Percentiles rank a stretch among this genome's conserved stretches.
These are phyloP conservation scores for Sarocladiaceae sp. DNA, from an alignment of 2,329 filamentous ascomycete genomes.

Conservation along the genomic window DNA sequence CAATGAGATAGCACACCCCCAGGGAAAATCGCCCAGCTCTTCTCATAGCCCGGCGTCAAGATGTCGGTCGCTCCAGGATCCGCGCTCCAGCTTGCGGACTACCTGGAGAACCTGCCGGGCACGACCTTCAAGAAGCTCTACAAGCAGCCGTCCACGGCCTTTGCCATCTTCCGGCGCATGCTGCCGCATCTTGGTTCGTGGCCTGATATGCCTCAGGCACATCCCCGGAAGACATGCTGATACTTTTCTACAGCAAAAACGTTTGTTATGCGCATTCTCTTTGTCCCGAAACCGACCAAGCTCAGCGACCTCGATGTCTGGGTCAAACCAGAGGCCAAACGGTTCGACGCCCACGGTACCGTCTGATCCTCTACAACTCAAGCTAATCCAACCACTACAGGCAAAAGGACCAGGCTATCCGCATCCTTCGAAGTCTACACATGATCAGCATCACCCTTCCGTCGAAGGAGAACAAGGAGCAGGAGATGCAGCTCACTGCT, in stretches of 20 bases:
- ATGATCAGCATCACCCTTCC: conserved; percentile 64
- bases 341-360: conserved; percentile 16
- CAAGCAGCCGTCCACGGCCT: conserved; percentile 88
- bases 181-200: conserved; percentile 89
- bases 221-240: conserved; percentile 5
- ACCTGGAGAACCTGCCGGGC: conserved; percentile 84
- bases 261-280: conserved; percentile 92
- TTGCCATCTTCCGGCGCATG: conserved; percentile 97
- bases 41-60: conserved; percentile 18
- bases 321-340: conserved; percentile 61
- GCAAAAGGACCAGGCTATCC: conserved; percentile 77
- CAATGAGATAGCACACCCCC: background rate
- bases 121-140: conserved; percentile 89
- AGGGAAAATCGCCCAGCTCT: too few relatives aligned
- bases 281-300: conserved; percentile 74
- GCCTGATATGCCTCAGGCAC: conserved; percentile 53
- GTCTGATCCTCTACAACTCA: conserved; percentile 1
- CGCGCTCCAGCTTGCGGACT: conserved; percentile 68
- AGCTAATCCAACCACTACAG: conserved; percentile 30
- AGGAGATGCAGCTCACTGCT: conserved; percentile 69
- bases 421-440: conserved; percentile 77
- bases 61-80: conserved; percentile 42
- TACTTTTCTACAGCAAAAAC: conserved; percentile 62
- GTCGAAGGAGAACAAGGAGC: conserved; percentile 52
- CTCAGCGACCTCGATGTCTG: conserved; percentile 78